These are phyloP conservation scores for Xerocomus minutiporus DNA, from an alignment of 1,284 basidiomycete species.

Conservation along the genomic window DNA sequence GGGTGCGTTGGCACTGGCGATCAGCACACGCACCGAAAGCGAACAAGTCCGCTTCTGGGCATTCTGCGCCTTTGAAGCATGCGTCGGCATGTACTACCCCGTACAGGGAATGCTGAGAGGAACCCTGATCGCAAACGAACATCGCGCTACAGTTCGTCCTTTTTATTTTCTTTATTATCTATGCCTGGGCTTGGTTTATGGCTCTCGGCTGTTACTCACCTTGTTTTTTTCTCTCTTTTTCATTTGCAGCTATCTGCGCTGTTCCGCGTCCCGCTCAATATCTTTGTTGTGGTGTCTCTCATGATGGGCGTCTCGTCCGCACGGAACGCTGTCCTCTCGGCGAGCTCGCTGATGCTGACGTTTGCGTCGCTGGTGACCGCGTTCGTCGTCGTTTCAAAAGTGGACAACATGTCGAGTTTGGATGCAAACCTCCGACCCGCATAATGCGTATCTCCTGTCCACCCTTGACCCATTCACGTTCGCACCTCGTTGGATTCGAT, in stretches of 20 bases:
- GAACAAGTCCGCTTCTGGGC: conserved; percentile 62
- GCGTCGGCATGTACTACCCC: conserved; percentile 76
- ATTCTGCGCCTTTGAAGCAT: conserved; percentile 70
- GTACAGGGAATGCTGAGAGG: conserved; percentile 73
- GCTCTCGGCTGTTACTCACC: not conserved
- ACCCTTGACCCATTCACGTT: not conserved
- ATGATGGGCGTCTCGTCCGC: conserved; percentile 66
- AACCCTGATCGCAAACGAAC: conserved; percentile 64
- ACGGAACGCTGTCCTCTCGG: conserved; percentile 56
- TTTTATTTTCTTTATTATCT: not conserved
- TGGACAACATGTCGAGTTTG: conserved; percentile 18
- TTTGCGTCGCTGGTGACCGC: conserved; percentile 61
- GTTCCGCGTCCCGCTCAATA: conserved; percentile 70
- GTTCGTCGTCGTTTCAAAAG: conserved; percentile 39
- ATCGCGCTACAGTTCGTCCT: conserved; percentile 61
- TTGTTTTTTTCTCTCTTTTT: not conserved
- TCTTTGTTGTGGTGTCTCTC: conserved; percentile 69
- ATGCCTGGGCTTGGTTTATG: not conserved
- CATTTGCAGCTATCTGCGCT: conserved; percentile 56
- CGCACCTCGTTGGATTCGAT: not conserved
- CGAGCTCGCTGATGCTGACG: conserved; percentile 53
- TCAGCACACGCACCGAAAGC: conserved; percentile 44
- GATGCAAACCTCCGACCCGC: conserved; percentile 23
- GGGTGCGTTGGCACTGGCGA: conserved; percentile 53
- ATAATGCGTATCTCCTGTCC: conserved; percentile 1